phyloP scores from a whole-genome alignment of 2,329 filamentous ascomycete genomes.

The Phialemonium atrogriseum region DNA sequence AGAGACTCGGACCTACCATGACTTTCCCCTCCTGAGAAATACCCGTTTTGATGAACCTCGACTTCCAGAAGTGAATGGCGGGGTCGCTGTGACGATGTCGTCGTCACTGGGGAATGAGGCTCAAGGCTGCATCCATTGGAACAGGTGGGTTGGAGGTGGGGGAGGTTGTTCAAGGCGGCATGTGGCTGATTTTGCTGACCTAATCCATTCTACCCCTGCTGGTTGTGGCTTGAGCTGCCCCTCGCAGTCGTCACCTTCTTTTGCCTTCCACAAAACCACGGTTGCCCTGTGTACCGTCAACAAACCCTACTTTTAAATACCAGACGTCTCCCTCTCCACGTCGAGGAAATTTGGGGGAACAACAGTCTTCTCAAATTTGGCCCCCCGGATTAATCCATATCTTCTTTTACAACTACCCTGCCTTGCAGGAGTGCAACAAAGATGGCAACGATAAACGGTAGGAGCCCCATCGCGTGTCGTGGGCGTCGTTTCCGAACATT shows the following conservation, averaged over 20 bases:
- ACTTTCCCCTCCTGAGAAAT: too few relatives aligned
- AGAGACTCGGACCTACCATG: conserved; percentile 6
- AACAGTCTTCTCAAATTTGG: too few relatives aligned
- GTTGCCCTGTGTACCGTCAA: background rate
- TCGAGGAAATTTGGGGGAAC: too few relatives aligned
- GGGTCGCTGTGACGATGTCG: background rate
- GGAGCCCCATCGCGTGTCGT: background rate
- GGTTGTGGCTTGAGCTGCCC: conserved; percentile 2
- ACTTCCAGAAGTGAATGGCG: background rate
- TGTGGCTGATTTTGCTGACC: too few relatives aligned
- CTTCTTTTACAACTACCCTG: background rate
- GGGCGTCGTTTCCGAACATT: background rate
- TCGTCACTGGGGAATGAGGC: background rate
- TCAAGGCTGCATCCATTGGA: conserved; percentile 2
- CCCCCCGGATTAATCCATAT: background rate
- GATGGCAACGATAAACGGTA: conserved; percentile 14
- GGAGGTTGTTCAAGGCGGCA: too few relatives aligned
- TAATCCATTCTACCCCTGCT: too few relatives aligned
- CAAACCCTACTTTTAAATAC: conserved; percentile 1
- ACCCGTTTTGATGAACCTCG: background rate
- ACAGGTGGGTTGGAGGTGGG: background rate
- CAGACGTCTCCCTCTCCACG: background rate
- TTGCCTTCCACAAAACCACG: conserved; percentile 9
- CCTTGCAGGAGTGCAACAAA: conserved; percentile 1
- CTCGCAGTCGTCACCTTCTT: conserved; percentile 11